Conservation (phyloP, 106 monocot genomes). For the Amphibolis antarctica region DNA sequence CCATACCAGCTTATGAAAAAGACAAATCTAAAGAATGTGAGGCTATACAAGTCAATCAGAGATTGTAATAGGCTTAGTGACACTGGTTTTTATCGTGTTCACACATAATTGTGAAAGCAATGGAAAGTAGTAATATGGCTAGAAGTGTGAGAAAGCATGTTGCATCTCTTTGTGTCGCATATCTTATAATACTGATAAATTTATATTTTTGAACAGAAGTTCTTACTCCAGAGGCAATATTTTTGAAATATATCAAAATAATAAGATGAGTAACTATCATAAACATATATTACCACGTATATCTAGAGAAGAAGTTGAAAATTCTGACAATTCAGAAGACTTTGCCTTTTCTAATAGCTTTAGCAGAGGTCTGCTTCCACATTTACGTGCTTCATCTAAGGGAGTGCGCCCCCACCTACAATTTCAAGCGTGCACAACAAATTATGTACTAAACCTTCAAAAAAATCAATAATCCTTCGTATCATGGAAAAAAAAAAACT, state of each 20-base stretch:
- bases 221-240: neutral
- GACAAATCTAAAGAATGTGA: no score
- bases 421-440: neutral
- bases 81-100: no score
- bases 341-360: constrained; percentile 34
- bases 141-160: no score
- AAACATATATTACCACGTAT: constrained; percentile 19
- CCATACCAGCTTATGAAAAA: no score
- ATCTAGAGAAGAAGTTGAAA: constrained; percentile 20
- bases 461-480: no score
- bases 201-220: neutral
- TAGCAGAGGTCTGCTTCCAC: constrained; percentile 36
- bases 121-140: no score
- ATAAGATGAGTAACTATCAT: neutral
- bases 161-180: no score
- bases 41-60: no score
- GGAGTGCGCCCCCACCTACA: constrained; percentile 70
- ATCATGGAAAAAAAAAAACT: no score
- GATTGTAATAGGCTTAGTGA: no score
- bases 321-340: constrained; percentile 26
- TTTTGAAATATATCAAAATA: neutral
- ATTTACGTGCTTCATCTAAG: constrained; percentile 44
- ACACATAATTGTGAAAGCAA: no score
- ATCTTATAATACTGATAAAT: no score
- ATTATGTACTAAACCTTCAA: neutral